These are phyloP conservation scores for Prunus mongolica DNA, from an alignment of 306 rosid species.

Conservation along the genomic window DNA sequence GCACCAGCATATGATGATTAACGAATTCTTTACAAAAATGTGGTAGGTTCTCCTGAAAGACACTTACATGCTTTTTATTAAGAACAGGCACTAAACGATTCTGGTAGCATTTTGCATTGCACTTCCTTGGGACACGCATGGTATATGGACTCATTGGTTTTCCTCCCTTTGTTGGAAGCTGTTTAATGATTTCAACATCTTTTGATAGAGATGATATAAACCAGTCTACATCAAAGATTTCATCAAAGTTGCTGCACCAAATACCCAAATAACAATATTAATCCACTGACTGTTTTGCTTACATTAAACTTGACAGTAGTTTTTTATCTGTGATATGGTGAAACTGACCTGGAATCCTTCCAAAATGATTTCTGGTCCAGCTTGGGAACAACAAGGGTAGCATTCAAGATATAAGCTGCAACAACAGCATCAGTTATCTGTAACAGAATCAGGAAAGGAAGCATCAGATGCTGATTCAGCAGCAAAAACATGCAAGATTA, in stretches of 20 bases:
- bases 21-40: not conserved
- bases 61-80: slow-evolving; percentile 62
- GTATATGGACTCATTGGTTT: slow-evolving; percentile 39
- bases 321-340: not conserved
- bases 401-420: slow-evolving; percentile 81
- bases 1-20: not conserved
- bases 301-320: not conserved
- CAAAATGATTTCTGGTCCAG: slow-evolving; percentile 85
- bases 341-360: slow-evolving; percentile 74
- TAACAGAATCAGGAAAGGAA: slow-evolving; percentile 24
- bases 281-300: slow-evolving; percentile 4
- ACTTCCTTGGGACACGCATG: slow-evolving; percentile 89
- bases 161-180: slow-evolving; percentile 49
- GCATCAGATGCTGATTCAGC: slow-evolving; percentile 7
- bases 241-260: slow-evolving; percentile 73
- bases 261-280: slow-evolving; percentile 15
- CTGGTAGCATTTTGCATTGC: slow-evolving; percentile 59
- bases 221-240: slow-evolving; percentile 72
- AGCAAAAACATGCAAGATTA: not conserved
- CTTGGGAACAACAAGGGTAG: slow-evolving; percentile 88
- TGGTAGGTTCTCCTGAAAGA: not conserved
- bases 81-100: slow-evolving; percentile 66
- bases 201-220: slow-evolving; percentile 68
- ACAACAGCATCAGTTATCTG: slow-evolving; percentile 94
- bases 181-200: slow-evolving; percentile 60